These are phyloP conservation scores for Hericium alpestre DNA, from an alignment of 768 basidiomycete species.

Conservation along the genomic window DNA sequence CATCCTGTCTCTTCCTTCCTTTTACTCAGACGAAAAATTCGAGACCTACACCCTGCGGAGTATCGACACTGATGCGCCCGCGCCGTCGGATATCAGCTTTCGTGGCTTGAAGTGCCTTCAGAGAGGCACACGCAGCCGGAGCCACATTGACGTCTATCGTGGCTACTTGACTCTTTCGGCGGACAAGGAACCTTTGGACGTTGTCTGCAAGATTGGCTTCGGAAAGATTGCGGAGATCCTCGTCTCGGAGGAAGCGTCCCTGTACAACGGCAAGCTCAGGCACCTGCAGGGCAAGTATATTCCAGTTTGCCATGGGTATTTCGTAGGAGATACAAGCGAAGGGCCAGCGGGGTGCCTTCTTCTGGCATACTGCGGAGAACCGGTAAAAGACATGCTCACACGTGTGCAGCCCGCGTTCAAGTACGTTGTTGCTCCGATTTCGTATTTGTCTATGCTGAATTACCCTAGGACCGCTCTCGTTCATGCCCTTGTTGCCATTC, in stretches of 20 bases:
- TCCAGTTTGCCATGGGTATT: background rate
- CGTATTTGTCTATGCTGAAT: background rate
- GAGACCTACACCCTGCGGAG: too few species aligned
- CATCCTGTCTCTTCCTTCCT: too few species aligned
- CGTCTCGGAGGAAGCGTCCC: background rate
- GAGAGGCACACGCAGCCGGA: too few species aligned
- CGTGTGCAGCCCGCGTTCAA: background rate
- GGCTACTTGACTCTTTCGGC: background rate
- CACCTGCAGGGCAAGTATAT: background rate
- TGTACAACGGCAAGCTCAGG: background rate
- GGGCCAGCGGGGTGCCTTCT: background rate
- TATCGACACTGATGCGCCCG: too few species aligned
- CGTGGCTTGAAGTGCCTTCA: too few species aligned
- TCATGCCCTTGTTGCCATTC: background rate
- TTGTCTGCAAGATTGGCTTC: background rate
- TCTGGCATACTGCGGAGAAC: background rate
- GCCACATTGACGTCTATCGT: too few species aligned
- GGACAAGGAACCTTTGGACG: background rate
- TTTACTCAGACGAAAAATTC: too few species aligned
- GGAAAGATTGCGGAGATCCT: background rate
- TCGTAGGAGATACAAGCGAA: background rate
- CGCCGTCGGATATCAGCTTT: too few species aligned
- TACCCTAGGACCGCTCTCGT: background rate
- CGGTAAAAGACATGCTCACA: background rate
- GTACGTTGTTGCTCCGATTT: background rate